Evolutionary conservation across 1,139 yeast species (phyloP).

Genomic region (Lodderomyces jiufengensis): DNA sequence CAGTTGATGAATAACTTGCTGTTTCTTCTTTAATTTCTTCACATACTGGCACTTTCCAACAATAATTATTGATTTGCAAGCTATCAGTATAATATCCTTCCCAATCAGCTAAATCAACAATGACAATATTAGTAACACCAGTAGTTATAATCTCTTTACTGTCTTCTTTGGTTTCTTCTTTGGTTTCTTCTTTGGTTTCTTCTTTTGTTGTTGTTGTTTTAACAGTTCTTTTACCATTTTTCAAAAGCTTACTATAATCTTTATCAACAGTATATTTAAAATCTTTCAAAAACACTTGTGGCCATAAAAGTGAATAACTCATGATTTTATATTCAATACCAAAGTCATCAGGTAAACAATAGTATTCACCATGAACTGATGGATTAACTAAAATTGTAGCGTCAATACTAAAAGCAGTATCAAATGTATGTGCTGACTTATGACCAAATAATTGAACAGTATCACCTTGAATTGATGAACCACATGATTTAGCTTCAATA

Average conservation of each 20-base stretch:
- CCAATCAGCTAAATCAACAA: not conserved
- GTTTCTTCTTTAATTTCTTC: not conserved
- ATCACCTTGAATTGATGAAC: too few species aligned
- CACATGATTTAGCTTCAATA: too few species aligned
- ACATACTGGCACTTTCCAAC: conserved; percentile 7
- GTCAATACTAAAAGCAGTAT: conserved; percentile 3
- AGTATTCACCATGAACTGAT: conserved; percentile 18
- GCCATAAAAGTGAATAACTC: not conserved
- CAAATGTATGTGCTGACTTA: not conserved
- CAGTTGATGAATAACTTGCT: too few species aligned
- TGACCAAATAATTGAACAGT: not conserved
- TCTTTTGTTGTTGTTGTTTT: too few species aligned
- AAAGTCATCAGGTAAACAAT: conserved; percentile 30
- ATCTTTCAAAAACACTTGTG: not conserved
- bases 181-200: too few species aligned
- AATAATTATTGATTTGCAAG: conserved; percentile 3
- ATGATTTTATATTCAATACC: conserved; percentile 19
- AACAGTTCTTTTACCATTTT: not conserved
- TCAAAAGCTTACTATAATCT: not conserved
- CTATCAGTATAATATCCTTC: not conserved
- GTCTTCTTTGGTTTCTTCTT: too few species aligned
- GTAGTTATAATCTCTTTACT: not conserved
- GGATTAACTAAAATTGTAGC: conserved; percentile 21
- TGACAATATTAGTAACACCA: not conserved
- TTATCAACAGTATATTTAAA: not conserved